A percentile compares a stretch with the other conserved stretches of the same genome.
Conservation (phyloP, 2,329 filamentous ascomycete genomes). For the Fusarium armeniacum region DNA sequence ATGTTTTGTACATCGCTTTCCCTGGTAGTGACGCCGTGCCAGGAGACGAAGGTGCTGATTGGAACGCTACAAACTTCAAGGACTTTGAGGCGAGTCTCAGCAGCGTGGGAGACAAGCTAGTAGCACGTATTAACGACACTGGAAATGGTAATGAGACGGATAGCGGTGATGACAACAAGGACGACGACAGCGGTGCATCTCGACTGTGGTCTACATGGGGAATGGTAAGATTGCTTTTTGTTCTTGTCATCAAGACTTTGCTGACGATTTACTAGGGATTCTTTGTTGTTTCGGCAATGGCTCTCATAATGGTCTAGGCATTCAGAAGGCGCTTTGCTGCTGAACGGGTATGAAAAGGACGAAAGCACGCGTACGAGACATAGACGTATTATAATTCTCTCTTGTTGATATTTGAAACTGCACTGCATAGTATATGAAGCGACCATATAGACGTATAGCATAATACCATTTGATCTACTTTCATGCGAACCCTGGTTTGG, state of each 20-base stretch:
- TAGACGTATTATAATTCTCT: neutral
- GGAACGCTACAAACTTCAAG: slow-evolving; percentile 63
- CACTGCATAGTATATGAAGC: slow-evolving; percentile 9
- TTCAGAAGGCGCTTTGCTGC: slow-evolving; percentile 22
- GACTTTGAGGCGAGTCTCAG: slow-evolving; percentile 69
- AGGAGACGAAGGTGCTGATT: slow-evolving; percentile 66
- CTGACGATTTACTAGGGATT: slow-evolving; percentile 42
- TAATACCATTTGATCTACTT: slow-evolving; percentile 3
- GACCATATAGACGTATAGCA: slow-evolving; percentile 11
- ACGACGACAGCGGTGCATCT: slow-evolving; percentile 14
- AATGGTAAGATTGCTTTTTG: slow-evolving; percentile 2
- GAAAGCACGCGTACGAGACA: neutral
- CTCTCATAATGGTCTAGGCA: slow-evolving; percentile 46
- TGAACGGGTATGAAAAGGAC: neutral
- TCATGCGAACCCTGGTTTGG: slow-evolving; percentile 1
- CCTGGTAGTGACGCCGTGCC: slow-evolving; percentile 69
- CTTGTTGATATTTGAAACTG: neutral
- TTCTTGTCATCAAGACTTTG: neutral
- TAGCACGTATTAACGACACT: slow-evolving; percentile 54
- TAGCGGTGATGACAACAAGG: neutral
- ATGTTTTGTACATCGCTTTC: slow-evolving; percentile 75
- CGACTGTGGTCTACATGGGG: slow-evolving; percentile 22
- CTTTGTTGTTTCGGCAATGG: slow-evolving; percentile 43
- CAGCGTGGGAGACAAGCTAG: slow-evolving; percentile 64
- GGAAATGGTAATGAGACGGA: neutral